Evolutionary conservation across 495 filamentous ascomycete genomes (phyloP), one percentile per base, ranked within the genome.

Genomic region (Paragyromitra xinjiangensis): DNA sequence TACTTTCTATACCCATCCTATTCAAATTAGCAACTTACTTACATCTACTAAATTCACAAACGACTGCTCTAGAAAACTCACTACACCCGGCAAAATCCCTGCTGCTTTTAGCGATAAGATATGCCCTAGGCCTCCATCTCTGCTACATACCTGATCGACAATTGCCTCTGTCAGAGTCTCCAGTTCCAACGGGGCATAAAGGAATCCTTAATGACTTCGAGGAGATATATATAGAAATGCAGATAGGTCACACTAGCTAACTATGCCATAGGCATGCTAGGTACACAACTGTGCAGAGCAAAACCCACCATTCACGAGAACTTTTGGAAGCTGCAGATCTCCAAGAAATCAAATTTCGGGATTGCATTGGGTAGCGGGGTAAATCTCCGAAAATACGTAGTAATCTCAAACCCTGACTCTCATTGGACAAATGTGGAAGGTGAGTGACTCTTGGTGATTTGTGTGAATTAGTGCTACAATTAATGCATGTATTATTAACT

Each of bases 131-230:
- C 85, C 87, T 80, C 89, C 89, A 78, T 84, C 73, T 1, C 88
- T 90, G 12, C 53, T 85, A 48, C 90, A 80, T 24, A 93, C 87
- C 83, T 90, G 85, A 67, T 85, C 80, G 3, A 89, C 88, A 39
- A 92, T 83, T n/a, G 82, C 86, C 84, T 90, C 90, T 0, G 90
- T 90, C 26, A 93, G 88, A 3, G 88, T 92, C 81, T 89, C 89
- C 8, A 88, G 87, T 51, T 88, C 82, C 69, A 92, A 82, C 55
- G 87, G 79, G 89, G 89, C 72, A 87, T 81, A 24, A 91, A 45
- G 26, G 26, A 29, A 29, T 1, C 26, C 26, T 29, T 29, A 29
- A 29, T 29, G 26, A 29, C 26, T 29, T 29, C 26, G 26, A 29
- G 26, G 26, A 29, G 26, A 29, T 29, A 1, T 29, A 29, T 1